These are phyloP conservation scores for Cubamyces sp. DNA, from an alignment of 768 basidiomycete genomes.

Conservation along the genomic window DNA sequence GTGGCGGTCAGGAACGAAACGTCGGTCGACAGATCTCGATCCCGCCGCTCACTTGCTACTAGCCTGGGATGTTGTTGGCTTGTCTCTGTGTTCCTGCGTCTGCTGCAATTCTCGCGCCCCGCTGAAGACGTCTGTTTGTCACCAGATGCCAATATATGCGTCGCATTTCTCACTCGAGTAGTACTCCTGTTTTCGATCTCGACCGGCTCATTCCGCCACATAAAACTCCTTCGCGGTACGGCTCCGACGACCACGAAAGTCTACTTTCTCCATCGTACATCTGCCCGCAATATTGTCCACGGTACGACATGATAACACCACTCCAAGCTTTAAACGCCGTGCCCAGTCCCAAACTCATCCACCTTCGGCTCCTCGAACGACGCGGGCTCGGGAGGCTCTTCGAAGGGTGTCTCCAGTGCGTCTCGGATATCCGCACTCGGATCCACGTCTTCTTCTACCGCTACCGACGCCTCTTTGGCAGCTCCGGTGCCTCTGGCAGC, in stretches of 20 bases:
- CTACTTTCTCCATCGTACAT: no score
- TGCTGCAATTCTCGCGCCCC: no score
- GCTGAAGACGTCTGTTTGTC: no score
- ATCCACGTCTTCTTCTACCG: slow-evolving; percentile 22
- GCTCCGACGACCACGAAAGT: no score
- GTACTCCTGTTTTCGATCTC: no score
- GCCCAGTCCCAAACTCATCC: slow-evolving; percentile 32
- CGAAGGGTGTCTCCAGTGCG: slow-evolving; percentile 28
- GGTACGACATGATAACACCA: background rate
- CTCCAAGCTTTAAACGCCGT: slow-evolving; percentile 8
- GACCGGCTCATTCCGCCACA: no score
- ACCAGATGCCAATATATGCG: no score
- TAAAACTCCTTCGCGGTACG: no score
- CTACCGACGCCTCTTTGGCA: slow-evolving; percentile 25
- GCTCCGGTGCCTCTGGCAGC: slow-evolving; percentile 17
- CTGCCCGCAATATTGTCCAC: background rate
- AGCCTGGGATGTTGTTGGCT: no score
- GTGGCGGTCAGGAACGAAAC: background rate
- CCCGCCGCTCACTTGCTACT: no score
- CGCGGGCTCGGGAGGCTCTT: slow-evolving; percentile 30
- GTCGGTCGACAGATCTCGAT: background rate
- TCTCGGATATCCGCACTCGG: slow-evolving; percentile 14
- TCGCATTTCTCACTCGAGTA: no score
- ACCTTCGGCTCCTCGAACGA: slow-evolving; percentile 32
- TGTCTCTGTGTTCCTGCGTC: no score